Conservation (phyloP, 257 asterid species). For the Lycium ferocissimum region DNA sequence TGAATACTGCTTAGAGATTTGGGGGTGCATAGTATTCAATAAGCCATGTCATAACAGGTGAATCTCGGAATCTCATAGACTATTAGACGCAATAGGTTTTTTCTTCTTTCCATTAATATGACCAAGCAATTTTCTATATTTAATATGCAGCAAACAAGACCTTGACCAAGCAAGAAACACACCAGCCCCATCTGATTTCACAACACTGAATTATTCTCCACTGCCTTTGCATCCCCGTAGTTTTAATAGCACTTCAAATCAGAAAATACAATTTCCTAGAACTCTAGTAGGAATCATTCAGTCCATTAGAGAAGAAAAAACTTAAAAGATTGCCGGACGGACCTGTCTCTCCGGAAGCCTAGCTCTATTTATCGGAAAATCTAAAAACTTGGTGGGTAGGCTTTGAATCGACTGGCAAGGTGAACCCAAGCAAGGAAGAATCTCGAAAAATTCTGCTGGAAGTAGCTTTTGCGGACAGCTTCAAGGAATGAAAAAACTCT, state of each 20-base stretch:
- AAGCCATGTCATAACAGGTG: not conserved
- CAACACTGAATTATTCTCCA: not conserved
- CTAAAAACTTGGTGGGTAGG: not conserved
- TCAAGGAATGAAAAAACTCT: not conserved
- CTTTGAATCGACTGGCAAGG: not conserved
- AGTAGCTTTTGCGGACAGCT: not conserved
- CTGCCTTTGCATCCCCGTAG: not conserved
- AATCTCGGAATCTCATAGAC: too few relatives aligned
- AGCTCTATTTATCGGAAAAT: not conserved
- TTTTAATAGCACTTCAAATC: not conserved
- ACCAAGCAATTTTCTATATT: not conserved
- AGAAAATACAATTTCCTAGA: not conserved
- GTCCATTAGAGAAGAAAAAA: not conserved
- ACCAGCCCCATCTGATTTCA: not conserved
- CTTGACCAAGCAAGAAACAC: conserved; percentile 10
- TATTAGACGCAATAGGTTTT: too few relatives aligned
- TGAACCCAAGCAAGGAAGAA: not conserved
- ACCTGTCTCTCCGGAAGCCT: not conserved
- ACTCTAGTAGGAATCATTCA: not conserved
- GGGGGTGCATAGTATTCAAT: not conserved
- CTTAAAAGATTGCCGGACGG: not conserved
- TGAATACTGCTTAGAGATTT: not conserved
- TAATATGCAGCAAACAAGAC: not conserved
- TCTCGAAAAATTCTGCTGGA: not conserved
- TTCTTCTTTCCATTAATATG: not conserved